Conservation (phyloP, 768 basidiomycete species). For the Lentinula guzmanii region DNA sequence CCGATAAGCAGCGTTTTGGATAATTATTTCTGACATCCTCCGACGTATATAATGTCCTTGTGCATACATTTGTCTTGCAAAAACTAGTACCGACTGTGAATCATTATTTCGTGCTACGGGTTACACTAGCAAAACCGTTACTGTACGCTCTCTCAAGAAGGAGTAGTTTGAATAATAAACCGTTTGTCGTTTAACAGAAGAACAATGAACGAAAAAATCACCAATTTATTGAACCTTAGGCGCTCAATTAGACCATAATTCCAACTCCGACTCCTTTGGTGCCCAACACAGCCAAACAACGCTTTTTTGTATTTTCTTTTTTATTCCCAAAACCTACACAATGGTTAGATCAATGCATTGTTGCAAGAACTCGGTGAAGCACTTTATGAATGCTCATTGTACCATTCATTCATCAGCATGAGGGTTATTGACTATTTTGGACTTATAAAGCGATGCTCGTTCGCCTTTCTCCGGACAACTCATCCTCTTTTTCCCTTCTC, state of each 20-base stretch:
- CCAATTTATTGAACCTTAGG: background rate
- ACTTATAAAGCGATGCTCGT: constrained; percentile 22
- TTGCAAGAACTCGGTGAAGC: background rate
- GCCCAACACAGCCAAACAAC: constrained; percentile 13
- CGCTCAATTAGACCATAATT: background rate
- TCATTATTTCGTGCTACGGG: too few relatives aligned
- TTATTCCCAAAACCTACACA: constrained; percentile 5
- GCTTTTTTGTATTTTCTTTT: background rate
- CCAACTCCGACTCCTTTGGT: background rate
- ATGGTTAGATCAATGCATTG: constrained; percentile 12
- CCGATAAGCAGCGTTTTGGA: too few relatives aligned
- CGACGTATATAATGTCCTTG: too few relatives aligned
- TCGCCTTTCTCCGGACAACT: constrained; percentile 8
- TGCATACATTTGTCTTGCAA: too few relatives aligned
- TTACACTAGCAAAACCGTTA: too few relatives aligned
- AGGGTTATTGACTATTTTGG: constrained; percentile 8
- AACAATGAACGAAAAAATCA: too few relatives aligned
- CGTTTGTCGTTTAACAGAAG: too few relatives aligned
- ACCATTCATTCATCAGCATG: background rate
- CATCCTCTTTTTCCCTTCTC: constrained; percentile 12
- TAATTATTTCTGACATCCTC: too few relatives aligned
- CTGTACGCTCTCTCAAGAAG: too few relatives aligned
- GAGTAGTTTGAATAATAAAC: too few relatives aligned
- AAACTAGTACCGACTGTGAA: too few relatives aligned
- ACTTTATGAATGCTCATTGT: background rate